Base-by-base conservation (phyloP, 2,329 filamentous ascomycete species). In the Aspergillus fischeri region DNA sequence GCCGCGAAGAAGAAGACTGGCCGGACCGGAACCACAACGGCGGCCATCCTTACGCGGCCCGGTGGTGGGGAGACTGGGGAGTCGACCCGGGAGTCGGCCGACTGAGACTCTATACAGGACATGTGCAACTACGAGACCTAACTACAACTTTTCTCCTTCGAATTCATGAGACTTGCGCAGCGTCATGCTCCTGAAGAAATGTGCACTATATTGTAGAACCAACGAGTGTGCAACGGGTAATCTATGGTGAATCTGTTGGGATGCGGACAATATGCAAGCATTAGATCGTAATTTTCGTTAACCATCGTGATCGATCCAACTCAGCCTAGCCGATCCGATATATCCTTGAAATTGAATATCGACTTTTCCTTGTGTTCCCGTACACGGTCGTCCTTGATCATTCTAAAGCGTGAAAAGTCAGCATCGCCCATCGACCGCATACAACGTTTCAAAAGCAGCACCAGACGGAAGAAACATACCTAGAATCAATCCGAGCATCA, bases 1-100 rank as follows among this genome's bases (percentile, higher is more conserved):
- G 93, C 93, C 25, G 91, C 91, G 44, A 96, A 92, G 84, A 96
- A 96, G 88, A 95, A 96, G 87, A 90, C 86, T 48, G 89, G 90
- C 58, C 68, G 78, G 65, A 67, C 65, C 11, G 73, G 73, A 42
- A 75, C 75, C 54, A 73, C 73, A 41, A 76, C 74, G 65, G 86
- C 90, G 20, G 84, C 90, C 47, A 91, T 94, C 69, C 81, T 90
- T 70, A 92, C 90, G 49, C 80, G 76, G 79, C 64, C 68, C 42
- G 86, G 80, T 49, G 75, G 74, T 52, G 76, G 73, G 29, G 74
- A 77, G 58, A 66, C 52, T 29, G 51, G 56, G 21, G 59, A 63
- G 56, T 52, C 56, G 47, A 50, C 56, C 25, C 55, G 55, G 56
- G 57, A 56, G 57, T 65, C 65, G 55, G 60, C 61, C 21, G 63